These are phyloP conservation scores for Trypanosoma mega DNA, from an alignment of 208 protist species.

Conservation along the genomic window DNA sequence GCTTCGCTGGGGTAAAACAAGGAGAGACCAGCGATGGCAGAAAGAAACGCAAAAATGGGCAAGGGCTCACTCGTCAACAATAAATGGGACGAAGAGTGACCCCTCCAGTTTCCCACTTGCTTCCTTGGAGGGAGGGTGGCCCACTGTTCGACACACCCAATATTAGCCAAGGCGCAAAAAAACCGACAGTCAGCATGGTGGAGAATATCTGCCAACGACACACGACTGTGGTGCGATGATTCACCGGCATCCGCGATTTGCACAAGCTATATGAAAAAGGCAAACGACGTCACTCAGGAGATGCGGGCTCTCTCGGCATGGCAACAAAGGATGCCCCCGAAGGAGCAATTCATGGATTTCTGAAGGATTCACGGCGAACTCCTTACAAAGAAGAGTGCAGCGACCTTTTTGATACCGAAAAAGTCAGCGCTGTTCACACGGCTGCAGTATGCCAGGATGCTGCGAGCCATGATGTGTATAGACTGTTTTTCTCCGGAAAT, in stretches of 20 bases:
- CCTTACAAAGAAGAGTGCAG: background rate
- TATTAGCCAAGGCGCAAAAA: background rate
- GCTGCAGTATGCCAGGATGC: conserved; percentile 1
- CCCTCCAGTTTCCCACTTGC: background rate
- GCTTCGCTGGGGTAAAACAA: background rate
- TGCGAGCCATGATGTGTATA: background rate
- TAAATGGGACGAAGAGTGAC: background rate
- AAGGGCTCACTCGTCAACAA: background rate
- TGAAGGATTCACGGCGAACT: background rate
- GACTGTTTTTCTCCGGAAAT: background rate
- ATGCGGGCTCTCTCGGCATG: background rate
- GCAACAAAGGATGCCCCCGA: background rate
- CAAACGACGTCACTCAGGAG: background rate
- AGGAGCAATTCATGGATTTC: background rate
- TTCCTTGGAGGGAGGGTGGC: background rate
- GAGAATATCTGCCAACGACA: background rate
- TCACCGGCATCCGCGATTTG: background rate
- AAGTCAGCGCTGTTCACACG: background rate
- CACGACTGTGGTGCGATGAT: background rate
- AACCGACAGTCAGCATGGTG: background rate
- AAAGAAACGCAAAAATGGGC: background rate
- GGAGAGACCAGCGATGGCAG: background rate
- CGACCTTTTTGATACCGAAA: background rate
- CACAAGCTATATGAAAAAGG: background rate
- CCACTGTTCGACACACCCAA: background rate